Percentiles rank a stretch among this genome's conserved stretches.
These are phyloP conservation scores for Scedosporium minutisporum DNA, from an alignment of 2,329 filamentous ascomycete genomes.

Conservation along the genomic window DNA sequence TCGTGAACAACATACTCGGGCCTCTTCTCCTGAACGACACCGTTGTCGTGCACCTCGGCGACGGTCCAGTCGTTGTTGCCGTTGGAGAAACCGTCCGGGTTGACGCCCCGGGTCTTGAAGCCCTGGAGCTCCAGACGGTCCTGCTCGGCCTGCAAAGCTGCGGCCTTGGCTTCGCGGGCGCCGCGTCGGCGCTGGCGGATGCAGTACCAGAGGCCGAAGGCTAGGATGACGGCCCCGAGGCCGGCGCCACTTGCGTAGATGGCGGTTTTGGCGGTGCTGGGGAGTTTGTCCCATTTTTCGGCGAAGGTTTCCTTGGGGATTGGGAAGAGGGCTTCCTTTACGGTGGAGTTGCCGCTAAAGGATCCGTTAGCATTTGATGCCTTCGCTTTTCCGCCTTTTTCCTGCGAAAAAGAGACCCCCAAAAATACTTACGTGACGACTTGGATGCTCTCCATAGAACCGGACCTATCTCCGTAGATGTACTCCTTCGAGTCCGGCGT, in stretches of 20 bases:
- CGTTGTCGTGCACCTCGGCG: neutral
- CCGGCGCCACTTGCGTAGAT: slow-evolving; percentile 39
- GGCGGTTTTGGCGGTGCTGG: slow-evolving; percentile 38
- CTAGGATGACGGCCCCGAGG: slow-evolving; percentile 28
- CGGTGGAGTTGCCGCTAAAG: slow-evolving; percentile 47
- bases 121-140: slow-evolving; percentile 43
- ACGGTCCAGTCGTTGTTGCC: neutral
- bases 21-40: neutral
- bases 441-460: slow-evolving; percentile 56
- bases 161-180: slow-evolving; percentile 37
- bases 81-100: slow-evolving; percentile 33
- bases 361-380: slow-evolving; percentile 14
- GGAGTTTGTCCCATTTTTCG: slow-evolving; percentile 46
- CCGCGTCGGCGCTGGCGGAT: slow-evolving; percentile 45
- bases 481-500: slow-evolving; percentile 53
- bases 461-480: slow-evolving; percentile 50
- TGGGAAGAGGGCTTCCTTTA: slow-evolving; percentile 30
- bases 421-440: slow-evolving; percentile 34
- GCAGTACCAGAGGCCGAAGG: slow-evolving; percentile 40
- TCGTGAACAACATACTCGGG: neutral
- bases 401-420: neutral
- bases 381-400: neutral
- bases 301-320: slow-evolving; percentile 31
- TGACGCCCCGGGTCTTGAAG: slow-evolving; percentile 35
- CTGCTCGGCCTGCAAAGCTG: slow-evolving; percentile 31